Percentiles rank a stretch among this genome's conserved stretches.
Evolutionary conservation across 257 asterid species (phyloP).

Genomic region (Salvia splendens): DNA sequence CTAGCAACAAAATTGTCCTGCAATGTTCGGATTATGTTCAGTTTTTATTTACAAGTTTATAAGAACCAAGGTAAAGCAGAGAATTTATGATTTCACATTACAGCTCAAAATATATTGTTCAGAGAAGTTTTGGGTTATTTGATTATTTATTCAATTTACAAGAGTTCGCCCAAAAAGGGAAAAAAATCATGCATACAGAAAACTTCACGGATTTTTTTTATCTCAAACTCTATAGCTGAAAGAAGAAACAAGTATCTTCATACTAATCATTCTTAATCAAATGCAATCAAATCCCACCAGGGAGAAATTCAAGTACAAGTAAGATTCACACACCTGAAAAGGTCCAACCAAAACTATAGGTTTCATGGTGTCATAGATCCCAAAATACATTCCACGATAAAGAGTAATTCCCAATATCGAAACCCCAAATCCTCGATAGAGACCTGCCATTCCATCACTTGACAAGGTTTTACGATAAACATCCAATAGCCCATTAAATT

Average conservation of each 20-base stretch:
- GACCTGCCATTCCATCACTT: slow-evolving; percentile 80
- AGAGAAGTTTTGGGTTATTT: background rate
- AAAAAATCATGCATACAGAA: too few relatives aligned
- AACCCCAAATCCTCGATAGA: slow-evolving; percentile 90
- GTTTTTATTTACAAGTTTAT: background rate
- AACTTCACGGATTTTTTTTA: too few relatives aligned
- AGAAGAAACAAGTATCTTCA: background rate
- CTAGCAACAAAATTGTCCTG: slow-evolving; percentile 93
- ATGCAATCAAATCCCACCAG: slow-evolving; percentile 1
- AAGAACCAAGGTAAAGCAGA: slow-evolving; percentile 4
- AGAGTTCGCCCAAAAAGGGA: background rate
- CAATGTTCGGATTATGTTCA: slow-evolving; percentile 28
- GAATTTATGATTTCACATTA: background rate
- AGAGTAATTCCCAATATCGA: slow-evolving; percentile 86
- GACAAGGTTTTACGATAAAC: slow-evolving; percentile 77
- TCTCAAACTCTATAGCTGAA: too few relatives aligned
- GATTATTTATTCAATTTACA: background rate
- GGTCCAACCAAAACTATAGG: slow-evolving; percentile 89
- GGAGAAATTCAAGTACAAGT: slow-evolving; percentile 8
- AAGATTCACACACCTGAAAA: slow-evolving; percentile 51
- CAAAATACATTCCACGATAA: slow-evolving; percentile 97
- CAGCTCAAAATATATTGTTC: background rate
- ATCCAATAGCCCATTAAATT: slow-evolving; percentile 62
- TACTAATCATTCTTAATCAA: background rate
- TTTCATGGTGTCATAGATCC: slow-evolving; percentile 90